Conservation (phyloP, 2,329 filamentous ascomycete species). For the Colletotrichum tropicicola region DNA sequence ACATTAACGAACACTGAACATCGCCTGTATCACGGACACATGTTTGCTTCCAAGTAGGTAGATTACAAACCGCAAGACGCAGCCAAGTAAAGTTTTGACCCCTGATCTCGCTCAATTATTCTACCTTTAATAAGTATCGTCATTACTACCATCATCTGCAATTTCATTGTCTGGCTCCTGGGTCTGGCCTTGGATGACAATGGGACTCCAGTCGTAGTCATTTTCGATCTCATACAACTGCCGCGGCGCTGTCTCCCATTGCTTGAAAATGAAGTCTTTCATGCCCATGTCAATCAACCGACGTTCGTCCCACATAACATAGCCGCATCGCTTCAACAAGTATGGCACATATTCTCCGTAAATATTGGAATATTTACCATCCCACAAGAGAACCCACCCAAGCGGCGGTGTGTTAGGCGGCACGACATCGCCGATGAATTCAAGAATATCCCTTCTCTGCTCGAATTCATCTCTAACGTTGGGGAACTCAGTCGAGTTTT, state of each 20-base stretch:
- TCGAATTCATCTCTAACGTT: neutral
- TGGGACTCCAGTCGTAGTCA: no score
- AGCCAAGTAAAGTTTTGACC: no score
- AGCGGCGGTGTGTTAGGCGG: neutral
- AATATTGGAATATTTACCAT: neutral
- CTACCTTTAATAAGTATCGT: no score
- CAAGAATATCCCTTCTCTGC: neutral
- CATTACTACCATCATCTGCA: no score
- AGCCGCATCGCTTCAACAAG: neutral
- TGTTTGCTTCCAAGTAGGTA: no score
- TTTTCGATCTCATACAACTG: no score
- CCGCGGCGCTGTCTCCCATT: neutral
- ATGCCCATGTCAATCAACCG: neutral
- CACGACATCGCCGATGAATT: neutral
- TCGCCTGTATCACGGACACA: no score
- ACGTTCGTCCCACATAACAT: neutral
- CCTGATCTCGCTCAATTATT: no score
- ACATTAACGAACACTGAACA: no score
- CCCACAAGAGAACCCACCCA: neutral
- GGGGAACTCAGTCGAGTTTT: neutral
- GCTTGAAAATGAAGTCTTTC: neutral
- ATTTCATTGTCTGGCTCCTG: no score
- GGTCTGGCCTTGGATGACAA: no score
- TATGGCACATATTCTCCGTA: neutral
- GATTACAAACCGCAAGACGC: no score